Evolutionary conservation across 169 alveolate species (phyloP), one percentile per base, ranked within the genome.

Genomic region (Nephromyces sp.): DNA sequence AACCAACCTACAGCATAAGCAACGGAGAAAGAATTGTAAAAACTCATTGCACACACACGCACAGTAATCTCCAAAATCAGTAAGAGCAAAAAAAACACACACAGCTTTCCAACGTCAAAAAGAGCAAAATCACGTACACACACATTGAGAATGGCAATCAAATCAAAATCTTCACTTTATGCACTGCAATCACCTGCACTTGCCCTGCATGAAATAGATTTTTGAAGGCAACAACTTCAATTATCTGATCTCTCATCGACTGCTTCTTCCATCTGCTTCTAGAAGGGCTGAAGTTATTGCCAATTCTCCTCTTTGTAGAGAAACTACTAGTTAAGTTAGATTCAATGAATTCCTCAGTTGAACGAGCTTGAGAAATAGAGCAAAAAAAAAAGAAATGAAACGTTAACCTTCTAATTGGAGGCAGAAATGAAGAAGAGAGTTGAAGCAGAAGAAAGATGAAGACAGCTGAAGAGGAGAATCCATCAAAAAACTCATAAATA

Each of bases 201-300:
- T 86, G 91, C 64, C 86, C 66, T 30, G 84, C 62, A 52, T 86
- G 91, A 62, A 86, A 80, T 4, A 86, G 77, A 32, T 83, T 77
- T 51, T 82, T 80, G 77, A 86, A 73, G 2, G 88, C 91, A 62
- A 79, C 81, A 28, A 86, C 89, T 63, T 86, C 91, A 65, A 86
- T 86, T 51, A 86, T 57, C 64, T 81, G 78, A 71, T 86, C 91
- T 61, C 84, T 79, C 51, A 80, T 83, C 68, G 64, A 75, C 51
- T 86, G 91, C 52, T 52, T 64, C 22, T 77, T 32, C 66, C 75
- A 86, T 52, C 51, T n/a, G n/a, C n/a, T n/a, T n/a, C n/a, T n/a
- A n/a, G n/a, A n/a, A n/a, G n/a, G n/a, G n/a, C n/a, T n/a, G n/a
- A n/a, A n/a, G n/a, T n/a, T n/a, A n/a, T n/a, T n/a, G n/a, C n/a